Evolutionary conservation across 768 basidiomycete species (phyloP).

Genomic region (Exidia glandulosa): DNA sequence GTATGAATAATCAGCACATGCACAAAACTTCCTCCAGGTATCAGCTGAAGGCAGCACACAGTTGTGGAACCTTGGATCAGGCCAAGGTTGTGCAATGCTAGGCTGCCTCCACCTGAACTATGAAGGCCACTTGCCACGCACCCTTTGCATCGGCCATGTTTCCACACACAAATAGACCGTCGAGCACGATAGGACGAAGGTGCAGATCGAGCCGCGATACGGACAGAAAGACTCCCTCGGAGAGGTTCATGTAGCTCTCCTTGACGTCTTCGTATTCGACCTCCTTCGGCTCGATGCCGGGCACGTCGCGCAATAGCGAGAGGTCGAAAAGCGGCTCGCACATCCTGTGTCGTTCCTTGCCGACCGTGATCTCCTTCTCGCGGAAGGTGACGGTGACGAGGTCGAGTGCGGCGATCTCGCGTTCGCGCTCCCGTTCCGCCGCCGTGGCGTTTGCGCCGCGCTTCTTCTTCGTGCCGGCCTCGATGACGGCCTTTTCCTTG

Average conservation of each 20-base stretch:
- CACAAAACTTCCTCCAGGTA: too few relatives aligned
- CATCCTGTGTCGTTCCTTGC: conserved; percentile 82
- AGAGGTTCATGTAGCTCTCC: conserved; percentile 34
- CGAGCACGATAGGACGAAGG: conserved; percentile 62
- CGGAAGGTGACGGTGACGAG: conserved; percentile 67
- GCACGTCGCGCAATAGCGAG: conserved; percentile 31
- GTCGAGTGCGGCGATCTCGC: conserved; percentile 76
- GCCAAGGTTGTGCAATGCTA: too few relatives aligned
- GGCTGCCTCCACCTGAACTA: too few relatives aligned
- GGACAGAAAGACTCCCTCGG: conserved; percentile 55
- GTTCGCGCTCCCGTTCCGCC: conserved; percentile 69
- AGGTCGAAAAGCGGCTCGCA: conserved; percentile 86
- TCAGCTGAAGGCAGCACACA: not conserved
- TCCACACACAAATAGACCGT: conserved; percentile 72
- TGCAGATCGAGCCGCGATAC: conserved; percentile 53
- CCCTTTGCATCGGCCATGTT: conserved; percentile 65
- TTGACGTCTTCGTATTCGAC: conserved; percentile 12
- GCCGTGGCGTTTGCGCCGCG: conserved; percentile 60
- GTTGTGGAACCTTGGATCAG: too few relatives aligned
- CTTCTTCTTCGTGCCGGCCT: conserved; percentile 72
- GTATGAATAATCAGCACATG: conserved; percentile 3
- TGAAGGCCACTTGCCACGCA: too few relatives aligned
- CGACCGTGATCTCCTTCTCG: conserved; percentile 60
- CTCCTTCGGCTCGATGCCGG: conserved; percentile 17
- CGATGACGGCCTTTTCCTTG: conserved; percentile 83